Evolutionary conservation across 2,329 filamentous ascomycete genomes (phyloP).

Genomic region (Colletotrichum cereale): DNA sequence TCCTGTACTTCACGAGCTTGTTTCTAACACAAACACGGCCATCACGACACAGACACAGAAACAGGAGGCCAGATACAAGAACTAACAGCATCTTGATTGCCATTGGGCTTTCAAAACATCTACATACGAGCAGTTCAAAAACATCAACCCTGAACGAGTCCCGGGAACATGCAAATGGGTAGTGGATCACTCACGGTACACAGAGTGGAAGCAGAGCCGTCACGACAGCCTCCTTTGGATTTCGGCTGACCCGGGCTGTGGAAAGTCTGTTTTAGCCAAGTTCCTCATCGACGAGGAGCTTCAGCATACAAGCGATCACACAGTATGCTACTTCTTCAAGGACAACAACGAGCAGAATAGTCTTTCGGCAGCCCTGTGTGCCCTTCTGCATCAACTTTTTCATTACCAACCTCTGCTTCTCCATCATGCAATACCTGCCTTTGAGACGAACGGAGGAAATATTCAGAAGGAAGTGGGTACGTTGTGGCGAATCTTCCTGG

Average conservation of each 20-base stretch:
- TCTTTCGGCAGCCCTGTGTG: slow-evolving; percentile 48
- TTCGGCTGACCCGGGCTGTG: slow-evolving; percentile 55
- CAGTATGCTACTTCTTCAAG: slow-evolving; percentile 57
- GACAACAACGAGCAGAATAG: slow-evolving; percentile 51
- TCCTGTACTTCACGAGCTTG: too few species aligned
- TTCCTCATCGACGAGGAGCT: slow-evolving; percentile 50
- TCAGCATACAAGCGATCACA: too few species aligned
- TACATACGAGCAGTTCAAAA: slow-evolving; percentile 47
- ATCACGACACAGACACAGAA: slow-evolving; percentile 4
- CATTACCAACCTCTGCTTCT: slow-evolving; percentile 45
- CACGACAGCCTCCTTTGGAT: slow-evolving; percentile 51
- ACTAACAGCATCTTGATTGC: slow-evolving; percentile 36
- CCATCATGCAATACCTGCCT: slow-evolving; percentile 31
- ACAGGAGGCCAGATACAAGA: too few species aligned
- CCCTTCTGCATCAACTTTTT: slow-evolving; percentile 54
- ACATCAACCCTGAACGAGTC: slow-evolving; percentile 47
- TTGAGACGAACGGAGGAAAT: too few species aligned
- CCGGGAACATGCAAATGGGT: slow-evolving; percentile 51
- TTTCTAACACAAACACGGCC: too few species aligned
- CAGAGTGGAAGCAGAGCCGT: slow-evolving; percentile 43
- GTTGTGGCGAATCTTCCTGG: too few species aligned
- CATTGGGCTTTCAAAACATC: slow-evolving; percentile 46
- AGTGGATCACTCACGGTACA: slow-evolving; percentile 46
- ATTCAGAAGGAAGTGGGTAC: too few species aligned
- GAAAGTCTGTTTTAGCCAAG: slow-evolving; percentile 54